phyloP scores from a whole-genome alignment of 2,329 filamentous ascomycete species.

The Zasmidium citrigriseum region DNA sequence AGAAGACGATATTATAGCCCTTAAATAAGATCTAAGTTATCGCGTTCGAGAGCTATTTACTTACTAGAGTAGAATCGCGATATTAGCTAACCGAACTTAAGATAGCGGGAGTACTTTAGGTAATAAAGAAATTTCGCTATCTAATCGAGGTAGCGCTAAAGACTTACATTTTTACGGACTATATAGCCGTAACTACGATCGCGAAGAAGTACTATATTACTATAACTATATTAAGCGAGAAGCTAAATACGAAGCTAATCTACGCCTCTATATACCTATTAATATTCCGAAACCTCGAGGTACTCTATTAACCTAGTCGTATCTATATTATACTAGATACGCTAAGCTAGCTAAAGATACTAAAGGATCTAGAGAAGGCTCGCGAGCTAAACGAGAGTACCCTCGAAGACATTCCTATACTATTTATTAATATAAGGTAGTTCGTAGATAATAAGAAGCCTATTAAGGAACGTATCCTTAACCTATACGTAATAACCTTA shows the following conservation, averaged over 20 bases:
- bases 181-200: too few species aligned
- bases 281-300: background rate
- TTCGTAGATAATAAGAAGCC: background rate
- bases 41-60: too few species aligned
- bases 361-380: background rate
- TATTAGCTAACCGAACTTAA: conserved; percentile 1
- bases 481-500: background rate
- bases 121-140: background rate
- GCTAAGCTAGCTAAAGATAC: background rate
- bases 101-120: background rate
- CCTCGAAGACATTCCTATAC: background rate
- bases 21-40: too few species aligned
- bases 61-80: background rate
- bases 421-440: background rate
- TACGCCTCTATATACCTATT: too few species aligned
- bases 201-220: too few species aligned
- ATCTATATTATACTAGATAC: background rate
- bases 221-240: too few species aligned
- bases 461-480: background rate
- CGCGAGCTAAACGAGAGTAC: background rate
- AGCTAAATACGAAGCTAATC: too few species aligned
- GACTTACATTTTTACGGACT: too few species aligned
- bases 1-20: too few species aligned
- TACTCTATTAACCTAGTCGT: background rate
- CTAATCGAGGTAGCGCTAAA: background rate